phyloP scores from a whole-genome alignment of 768 basidiomycete genomes.

The Lentinula aciculospora region DNA sequence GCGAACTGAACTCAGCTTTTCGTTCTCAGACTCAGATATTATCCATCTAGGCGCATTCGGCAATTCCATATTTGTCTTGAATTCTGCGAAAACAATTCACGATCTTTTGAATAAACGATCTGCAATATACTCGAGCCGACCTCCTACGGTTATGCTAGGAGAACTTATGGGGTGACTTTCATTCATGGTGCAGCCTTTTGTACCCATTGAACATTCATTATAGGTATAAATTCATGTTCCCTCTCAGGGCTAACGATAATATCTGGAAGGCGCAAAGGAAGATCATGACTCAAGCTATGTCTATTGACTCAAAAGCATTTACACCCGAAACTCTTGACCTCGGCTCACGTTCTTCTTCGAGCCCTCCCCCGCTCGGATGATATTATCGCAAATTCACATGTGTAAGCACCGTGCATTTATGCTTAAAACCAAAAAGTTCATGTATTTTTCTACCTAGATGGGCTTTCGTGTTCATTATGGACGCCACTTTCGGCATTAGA shows the following conservation, averaged over 20 bases:
- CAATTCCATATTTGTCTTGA: conserved; percentile 23
- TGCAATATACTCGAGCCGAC: conserved; percentile 25
- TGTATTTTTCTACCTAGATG: conserved; percentile 8
- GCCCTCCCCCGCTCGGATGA: neutral
- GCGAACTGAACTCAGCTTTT: neutral
- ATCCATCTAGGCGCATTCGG: conserved; percentile 19
- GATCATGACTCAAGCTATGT: conserved; percentile 1
- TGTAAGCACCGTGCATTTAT: neutral
- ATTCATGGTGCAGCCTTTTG: too few species aligned
- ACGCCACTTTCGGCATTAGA: conserved; percentile 23
- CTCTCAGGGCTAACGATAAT: neutral
- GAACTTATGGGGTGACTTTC: conserved; percentile 7
- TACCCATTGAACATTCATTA: neutral
- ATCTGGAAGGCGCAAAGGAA: conserved; percentile 1
- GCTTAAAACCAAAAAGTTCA: neutral
- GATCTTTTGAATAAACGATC: conserved; percentile 29
- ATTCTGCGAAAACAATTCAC: conserved; percentile 22
- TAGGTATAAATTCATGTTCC: conserved; percentile 7
- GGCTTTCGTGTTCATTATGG: conserved; percentile 18
- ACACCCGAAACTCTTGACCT: neutral
- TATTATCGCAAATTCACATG: neutral
- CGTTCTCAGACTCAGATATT: conserved; percentile 16
- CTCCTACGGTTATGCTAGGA: conserved; percentile 7
- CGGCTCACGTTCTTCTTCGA: conserved; percentile 1
- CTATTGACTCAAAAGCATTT: conserved; percentile 2